Percentiles rank a stretch among this genome's conserved stretches.
Evolutionary conservation across 2,329 filamentous ascomycete species (phyloP).

Genomic region (Shiraia bambusicola): DNA sequence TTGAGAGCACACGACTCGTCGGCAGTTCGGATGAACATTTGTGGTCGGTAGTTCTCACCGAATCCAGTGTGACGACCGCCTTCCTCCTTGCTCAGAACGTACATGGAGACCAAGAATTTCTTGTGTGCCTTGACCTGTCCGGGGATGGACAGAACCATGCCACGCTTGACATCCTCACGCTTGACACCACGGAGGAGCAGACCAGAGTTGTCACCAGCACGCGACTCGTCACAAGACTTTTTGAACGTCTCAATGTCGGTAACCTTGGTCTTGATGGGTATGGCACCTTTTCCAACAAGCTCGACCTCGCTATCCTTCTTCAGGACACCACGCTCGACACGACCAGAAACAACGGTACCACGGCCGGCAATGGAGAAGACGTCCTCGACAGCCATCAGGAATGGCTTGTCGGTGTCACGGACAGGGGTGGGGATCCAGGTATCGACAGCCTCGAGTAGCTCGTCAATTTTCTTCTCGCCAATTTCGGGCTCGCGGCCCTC

Average conservation of each 20-base stretch:
- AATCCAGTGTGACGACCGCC: conserved; percentile 97
- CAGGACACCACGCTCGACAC: conserved; percentile 91
- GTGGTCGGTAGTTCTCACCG: conserved; percentile 92
- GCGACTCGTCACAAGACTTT: conserved; percentile 96
- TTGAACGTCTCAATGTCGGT: conserved; percentile 99
- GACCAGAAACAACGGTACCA: conserved; percentile 94
- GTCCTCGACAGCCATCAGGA: conserved; percentile 94
- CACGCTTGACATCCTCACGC: conserved; percentile 90
- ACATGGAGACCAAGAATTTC: conserved; percentile 94
- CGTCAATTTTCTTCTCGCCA: conserved; percentile 83
- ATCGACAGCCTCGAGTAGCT: conserved; percentile 87
- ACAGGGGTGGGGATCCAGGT: conserved; percentile 93
- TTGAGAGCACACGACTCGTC: conserved; percentile 72
- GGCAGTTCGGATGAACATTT: conserved; percentile 93
- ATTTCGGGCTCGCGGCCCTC: conserved; percentile 86
- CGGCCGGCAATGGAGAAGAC: conserved; percentile 67
- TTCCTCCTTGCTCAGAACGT: conserved; percentile 96
- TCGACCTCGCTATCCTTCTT: conserved; percentile 96
- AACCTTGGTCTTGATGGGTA: conserved; percentile 95
- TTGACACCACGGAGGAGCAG: conserved; percentile 93
- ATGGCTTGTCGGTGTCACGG: conserved; percentile 95
- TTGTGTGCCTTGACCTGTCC: conserved; percentile 82
- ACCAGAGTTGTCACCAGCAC: conserved; percentile 96
- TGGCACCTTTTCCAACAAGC: conserved; percentile 80
- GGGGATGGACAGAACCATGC: conserved; percentile 89